phyloP scores from a whole-genome alignment of 192 early-diverging fungal genomes.

The Coemansia sp. region DNA sequence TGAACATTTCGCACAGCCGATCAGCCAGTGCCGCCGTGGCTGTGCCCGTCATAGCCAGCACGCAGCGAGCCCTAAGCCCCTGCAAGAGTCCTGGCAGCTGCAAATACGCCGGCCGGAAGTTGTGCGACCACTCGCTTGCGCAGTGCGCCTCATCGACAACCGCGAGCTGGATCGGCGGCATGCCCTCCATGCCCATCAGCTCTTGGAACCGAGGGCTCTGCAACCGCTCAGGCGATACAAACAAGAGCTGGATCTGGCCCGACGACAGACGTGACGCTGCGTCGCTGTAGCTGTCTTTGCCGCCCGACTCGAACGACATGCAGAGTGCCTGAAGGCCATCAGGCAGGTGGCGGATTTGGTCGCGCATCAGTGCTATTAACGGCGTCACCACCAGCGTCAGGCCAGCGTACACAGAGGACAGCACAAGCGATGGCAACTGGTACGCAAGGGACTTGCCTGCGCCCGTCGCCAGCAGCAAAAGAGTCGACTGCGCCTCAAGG shows the following conservation, averaged over 20 bases:
- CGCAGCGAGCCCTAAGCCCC: constrained; percentile 53
- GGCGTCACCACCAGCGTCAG: constrained; percentile 80
- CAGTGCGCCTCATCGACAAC: constrained; percentile 88
- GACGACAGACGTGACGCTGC: constrained; percentile 44
- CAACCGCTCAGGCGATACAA: constrained; percentile 74
- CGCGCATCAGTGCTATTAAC: constrained; percentile 82
- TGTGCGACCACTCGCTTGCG: constrained; percentile 85
- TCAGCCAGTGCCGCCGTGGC: constrained; percentile 61
- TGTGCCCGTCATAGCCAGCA: constrained; percentile 77
- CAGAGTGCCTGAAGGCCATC: constrained; percentile 61
- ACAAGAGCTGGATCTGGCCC: constrained; percentile 67
- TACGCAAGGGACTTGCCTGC: constrained; percentile 79
- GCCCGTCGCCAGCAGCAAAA: constrained; percentile 64
- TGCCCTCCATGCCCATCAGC: constrained; percentile 49
- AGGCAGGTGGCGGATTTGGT: constrained; percentile 75
- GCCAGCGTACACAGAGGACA: constrained; percentile 40
- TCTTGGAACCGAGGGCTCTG: constrained; percentile 63
- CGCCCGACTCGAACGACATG: constrained; percentile 58
- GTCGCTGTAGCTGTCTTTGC: constrained; percentile 15
- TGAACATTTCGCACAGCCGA: constrained; percentile 64
- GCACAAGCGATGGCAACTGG: constrained; percentile 73
- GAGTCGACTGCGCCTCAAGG: constrained; percentile 48
- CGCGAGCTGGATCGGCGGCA: constrained; percentile 63
- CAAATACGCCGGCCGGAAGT: constrained; percentile 75
- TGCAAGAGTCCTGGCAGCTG: constrained; percentile 60